Conservation (phyloP, 2,329 filamentous ascomycete species). For the Dothidotthia symphoricarpi region DNA sequence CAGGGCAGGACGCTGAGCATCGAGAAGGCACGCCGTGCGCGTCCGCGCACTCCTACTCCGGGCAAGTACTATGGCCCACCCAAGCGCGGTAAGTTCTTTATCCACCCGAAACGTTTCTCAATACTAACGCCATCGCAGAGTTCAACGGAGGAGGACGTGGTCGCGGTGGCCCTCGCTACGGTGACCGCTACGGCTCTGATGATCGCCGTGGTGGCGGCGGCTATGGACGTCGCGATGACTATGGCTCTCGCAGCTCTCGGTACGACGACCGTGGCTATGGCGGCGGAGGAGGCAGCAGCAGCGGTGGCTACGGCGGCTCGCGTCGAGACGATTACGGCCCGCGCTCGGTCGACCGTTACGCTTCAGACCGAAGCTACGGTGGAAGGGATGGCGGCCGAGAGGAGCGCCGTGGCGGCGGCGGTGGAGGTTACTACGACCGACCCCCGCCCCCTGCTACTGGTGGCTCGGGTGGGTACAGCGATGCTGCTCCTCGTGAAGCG, state of each 20-base stretch:
- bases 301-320: slow-evolving; percentile 47
- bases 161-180: slow-evolving; percentile 51
- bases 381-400: slow-evolving; percentile 56
- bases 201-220: slow-evolving; percentile 52
- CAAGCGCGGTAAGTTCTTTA: slow-evolving; percentile 74
- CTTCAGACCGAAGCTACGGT: slow-evolving; percentile 58
- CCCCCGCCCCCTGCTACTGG: slow-evolving; percentile 42
- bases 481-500: slow-evolving; percentile 39
- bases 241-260: slow-evolving; percentile 42
- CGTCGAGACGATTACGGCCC: slow-evolving; percentile 45
- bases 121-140: slow-evolving; percentile 37
- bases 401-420: slow-evolving; percentile 56
- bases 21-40: slow-evolving; percentile 94
- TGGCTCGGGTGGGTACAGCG: slow-evolving; percentile 32
- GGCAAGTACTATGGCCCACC: slow-evolving; percentile 99
- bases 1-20: slow-evolving; percentile 96
- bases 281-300: slow-evolving; percentile 56
- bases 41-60: slow-evolving; percentile 91
- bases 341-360: slow-evolving; percentile 53
- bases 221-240: slow-evolving; percentile 48
- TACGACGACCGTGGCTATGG: slow-evolving; percentile 51
- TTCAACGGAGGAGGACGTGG: slow-evolving; percentile 48
- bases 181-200: slow-evolving; percentile 45
- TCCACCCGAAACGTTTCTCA: background rate
- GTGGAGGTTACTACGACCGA: slow-evolving; percentile 56